Evolutionary conservation across 2,329 filamentous ascomycete species (phyloP).

Genomic region (Alternaria alternata): DNA sequence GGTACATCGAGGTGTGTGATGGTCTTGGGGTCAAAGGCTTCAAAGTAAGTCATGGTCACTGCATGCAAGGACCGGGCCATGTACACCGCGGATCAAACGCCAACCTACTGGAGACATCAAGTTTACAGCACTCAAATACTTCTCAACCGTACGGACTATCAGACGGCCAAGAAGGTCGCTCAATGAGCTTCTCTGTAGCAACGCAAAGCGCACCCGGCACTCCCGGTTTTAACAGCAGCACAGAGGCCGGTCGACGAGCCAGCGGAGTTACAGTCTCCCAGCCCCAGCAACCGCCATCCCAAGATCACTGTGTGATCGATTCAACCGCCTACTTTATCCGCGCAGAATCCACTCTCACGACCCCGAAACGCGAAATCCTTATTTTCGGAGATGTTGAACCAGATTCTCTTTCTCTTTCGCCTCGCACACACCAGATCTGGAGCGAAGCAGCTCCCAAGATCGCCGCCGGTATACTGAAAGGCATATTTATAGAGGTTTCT

Average conservation of each 20-base stretch:
- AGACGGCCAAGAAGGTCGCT: slow-evolving; percentile 41
- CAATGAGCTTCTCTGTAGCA: slow-evolving; percentile 46
- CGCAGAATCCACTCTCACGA: slow-evolving; percentile 61
- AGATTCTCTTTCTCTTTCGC: slow-evolving; percentile 81
- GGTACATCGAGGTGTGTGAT: slow-evolving; percentile 88
- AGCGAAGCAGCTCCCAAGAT: slow-evolving; percentile 87
- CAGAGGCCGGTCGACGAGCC: slow-evolving; percentile 29
- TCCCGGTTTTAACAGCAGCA: slow-evolving; percentile 33
- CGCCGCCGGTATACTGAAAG: slow-evolving; percentile 72
- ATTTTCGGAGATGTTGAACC: slow-evolving; percentile 97
- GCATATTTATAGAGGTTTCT: slow-evolving; percentile 95
- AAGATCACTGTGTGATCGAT: slow-evolving; percentile 73
- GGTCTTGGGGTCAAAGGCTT: slow-evolving; percentile 89
- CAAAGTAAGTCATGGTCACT: slow-evolving; percentile 88
- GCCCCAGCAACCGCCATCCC: slow-evolving; percentile 21
- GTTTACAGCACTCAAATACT: slow-evolving; percentile 30
- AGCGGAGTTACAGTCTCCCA: slow-evolving; percentile 27
- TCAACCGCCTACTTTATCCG: slow-evolving; percentile 95
- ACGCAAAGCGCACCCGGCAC: slow-evolving; percentile 49
- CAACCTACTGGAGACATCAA: slow-evolving; percentile 49
- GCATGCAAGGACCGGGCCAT: slow-evolving; percentile 69
- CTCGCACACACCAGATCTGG: slow-evolving; percentile 86
- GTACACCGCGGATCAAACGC: slow-evolving; percentile 56
- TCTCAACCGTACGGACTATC: slow-evolving; percentile 28
- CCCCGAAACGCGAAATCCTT: slow-evolving; percentile 71